phyloP scores from a whole-genome alignment of 1,284 basidiomycete genomes.

The Ustilago shanxiensis region DNA sequence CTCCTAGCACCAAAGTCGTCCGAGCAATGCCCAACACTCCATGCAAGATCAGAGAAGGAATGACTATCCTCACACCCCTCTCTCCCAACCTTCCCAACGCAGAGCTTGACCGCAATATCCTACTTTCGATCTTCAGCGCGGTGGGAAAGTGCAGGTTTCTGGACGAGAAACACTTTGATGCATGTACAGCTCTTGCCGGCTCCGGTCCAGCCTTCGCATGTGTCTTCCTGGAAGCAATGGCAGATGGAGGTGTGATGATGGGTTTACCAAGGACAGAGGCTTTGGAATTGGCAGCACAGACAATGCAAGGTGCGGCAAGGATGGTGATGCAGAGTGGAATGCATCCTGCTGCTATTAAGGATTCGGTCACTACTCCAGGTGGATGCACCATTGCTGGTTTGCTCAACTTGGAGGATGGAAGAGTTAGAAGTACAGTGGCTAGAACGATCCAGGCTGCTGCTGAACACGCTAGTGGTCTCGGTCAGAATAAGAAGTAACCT shows the following conservation, averaged over 20 bases:
- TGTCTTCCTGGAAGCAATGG: constrained; percentile 97
- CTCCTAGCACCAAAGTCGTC: constrained; percentile 83
- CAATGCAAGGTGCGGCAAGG: constrained; percentile 93
- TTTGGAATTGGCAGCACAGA: constrained; percentile 93
- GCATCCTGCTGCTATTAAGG: constrained; percentile 97
- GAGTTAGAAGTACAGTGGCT: constrained; percentile 93
- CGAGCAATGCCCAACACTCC: constrained; percentile 99
- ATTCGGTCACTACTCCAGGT: constrained; percentile 97
- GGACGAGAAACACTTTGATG: constrained; percentile 82
- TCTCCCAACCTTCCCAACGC: constrained; percentile 40
- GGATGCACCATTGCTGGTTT: constrained; percentile 98
- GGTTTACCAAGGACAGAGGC: constrained; percentile 93
- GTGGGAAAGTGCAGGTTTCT: constrained; percentile 65
- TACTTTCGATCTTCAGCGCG: constrained; percentile 65
- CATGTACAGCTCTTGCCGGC: constrained; percentile 94
- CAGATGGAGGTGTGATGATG: constrained; percentile 99
- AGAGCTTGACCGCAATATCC: constrained; percentile 52
- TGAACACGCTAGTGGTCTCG: constrained; percentile 66
- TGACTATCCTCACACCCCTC: constrained; percentile 67
- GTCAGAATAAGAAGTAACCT: constrained; percentile 52
- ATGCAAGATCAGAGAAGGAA: constrained; percentile 76
- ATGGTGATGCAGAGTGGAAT: constrained; percentile 90
- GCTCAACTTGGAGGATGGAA: constrained; percentile 92
- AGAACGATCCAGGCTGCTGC: constrained; percentile 83
- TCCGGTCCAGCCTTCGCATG: constrained; percentile 97